A percentile compares a stretch with the other conserved stretches of the same genome.
phyloP scores from a whole-genome alignment of 257 asterid species.

The Gardenia jasminoides region DNA sequence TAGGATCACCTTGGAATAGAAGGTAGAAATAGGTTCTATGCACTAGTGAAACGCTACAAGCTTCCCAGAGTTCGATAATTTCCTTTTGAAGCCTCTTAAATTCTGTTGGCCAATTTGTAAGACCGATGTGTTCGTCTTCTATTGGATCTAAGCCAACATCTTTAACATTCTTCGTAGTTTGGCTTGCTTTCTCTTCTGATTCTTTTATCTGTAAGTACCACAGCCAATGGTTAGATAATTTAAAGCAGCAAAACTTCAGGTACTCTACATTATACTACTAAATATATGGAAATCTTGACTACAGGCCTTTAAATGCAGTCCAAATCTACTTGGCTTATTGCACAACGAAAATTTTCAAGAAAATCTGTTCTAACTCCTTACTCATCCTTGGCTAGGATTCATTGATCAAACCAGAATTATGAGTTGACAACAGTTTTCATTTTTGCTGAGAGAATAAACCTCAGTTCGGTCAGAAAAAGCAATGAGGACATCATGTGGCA shows the following conservation, averaged over 20 bases:
- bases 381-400: neutral
- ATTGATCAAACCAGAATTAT: neutral
- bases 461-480: neutral
- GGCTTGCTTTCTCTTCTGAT: conserved; percentile 32
- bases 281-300: neutral
- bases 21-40: conserved; percentile 83
- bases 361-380: neutral
- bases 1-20: conserved; percentile 83
- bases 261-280: neutral
- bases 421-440: neutral
- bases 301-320: neutral
- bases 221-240: neutral
- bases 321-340: neutral
- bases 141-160: conserved; percentile 89
- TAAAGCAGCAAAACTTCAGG: neutral
- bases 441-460: neutral
- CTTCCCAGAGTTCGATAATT: conserved; percentile 81
- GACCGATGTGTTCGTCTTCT: conserved; percentile 50
- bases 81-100: conserved; percentile 73
- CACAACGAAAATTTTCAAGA: too few relatives aligned
- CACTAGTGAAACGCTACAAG: conserved; percentile 72
- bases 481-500: neutral
- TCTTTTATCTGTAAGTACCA: conserved; percentile 36
- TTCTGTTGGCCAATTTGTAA: conserved; percentile 67
- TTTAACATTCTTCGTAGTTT: conserved; percentile 44